Base-by-base conservation (phyloP, 2,329 filamentous ascomycete genomes). In the Beauveria australis region DNA sequence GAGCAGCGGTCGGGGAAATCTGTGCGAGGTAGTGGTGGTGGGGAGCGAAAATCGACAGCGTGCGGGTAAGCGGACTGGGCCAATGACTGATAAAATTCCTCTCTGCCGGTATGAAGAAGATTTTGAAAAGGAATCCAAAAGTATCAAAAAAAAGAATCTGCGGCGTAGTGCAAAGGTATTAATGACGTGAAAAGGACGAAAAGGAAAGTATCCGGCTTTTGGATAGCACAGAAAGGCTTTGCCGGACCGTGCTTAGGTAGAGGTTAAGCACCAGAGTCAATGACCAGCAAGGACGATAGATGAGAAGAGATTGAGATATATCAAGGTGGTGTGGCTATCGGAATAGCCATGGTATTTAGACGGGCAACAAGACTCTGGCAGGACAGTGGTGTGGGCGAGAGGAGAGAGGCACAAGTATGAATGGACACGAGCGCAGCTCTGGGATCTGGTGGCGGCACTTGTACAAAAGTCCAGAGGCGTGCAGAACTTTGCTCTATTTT, bases 21-120 rank as follows among this genome's bases (percentile, higher is more conserved):
- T 51, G 49, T 43, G 49, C 51, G 49, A 40, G 8, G 57, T 33
- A 48, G 49, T 53, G 49, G 46, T 59, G 56, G 58, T 60, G 58
- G 58, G 58, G 58, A 60, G 58, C 51, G 46, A 53, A 60, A 54
- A 60, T 60, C 58, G 51, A 47, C 40, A 54, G 48, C 40, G 58
- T 53, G 58, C 49, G 49, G 51, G 51, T 53, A 60, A 53, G 58
- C 58, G 41, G 51, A 60, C 58, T 46, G 58, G 58, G 51, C 43
- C 55, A 40, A 19, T 47, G 46, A 51, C 33, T 33, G 24, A 16
- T 30, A 18, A 51, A 44, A 51, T 44, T 3, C 44, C 46, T 24
- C 48, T 19, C 22, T 46, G 33, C 18, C 19, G 12, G 18, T 46
- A 12, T 26, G 43, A 47, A n/a, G 10, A 43, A 28, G 26, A 28